phyloP scores from a whole-genome alignment of 768 basidiomycete genomes.

The Lepiota brunneoincarnata region DNA sequence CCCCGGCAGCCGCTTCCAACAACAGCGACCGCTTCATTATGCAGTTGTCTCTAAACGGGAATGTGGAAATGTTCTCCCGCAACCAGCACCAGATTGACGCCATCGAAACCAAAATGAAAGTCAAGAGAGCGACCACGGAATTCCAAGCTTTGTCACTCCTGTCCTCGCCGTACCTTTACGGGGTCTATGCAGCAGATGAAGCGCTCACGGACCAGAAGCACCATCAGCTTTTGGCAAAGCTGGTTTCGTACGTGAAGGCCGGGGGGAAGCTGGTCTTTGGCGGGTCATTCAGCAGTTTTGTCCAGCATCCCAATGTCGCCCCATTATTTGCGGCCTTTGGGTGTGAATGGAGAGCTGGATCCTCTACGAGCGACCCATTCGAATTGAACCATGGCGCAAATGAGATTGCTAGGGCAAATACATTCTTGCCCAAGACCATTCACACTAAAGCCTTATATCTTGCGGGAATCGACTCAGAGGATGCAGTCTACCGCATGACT shows the following conservation, averaged over 20 bases:
- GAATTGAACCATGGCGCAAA: slow-evolving; percentile 10
- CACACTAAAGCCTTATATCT: slow-evolving; percentile 28
- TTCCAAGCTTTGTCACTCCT: slow-evolving; percentile 20
- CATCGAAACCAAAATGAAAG: slow-evolving; percentile 15
- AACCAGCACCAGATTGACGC: slow-evolving; percentile 14
- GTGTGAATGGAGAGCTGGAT: slow-evolving; percentile 17
- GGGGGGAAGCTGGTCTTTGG: slow-evolving; percentile 29
- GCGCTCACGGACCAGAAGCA: slow-evolving; percentile 19
- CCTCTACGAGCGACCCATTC: slow-evolving; percentile 15
- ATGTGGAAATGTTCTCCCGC: slow-evolving; percentile 3
- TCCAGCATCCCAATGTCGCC: slow-evolving; percentile 15
- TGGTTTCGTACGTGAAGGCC: slow-evolving; percentile 23
- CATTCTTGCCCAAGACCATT: slow-evolving; percentile 18
- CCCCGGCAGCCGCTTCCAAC: background rate
- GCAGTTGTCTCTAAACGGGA: slow-evolving; percentile 12
- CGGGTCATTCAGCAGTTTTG: slow-evolving; percentile 22
- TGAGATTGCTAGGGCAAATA: slow-evolving; percentile 14
- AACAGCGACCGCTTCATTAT: slow-evolving; percentile 13
- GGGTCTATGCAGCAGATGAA: slow-evolving; percentile 27
- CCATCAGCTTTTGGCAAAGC: slow-evolving; percentile 18
- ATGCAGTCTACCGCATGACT: slow-evolving; percentile 22
- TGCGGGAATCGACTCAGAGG: slow-evolving; percentile 18
- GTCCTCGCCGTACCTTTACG: slow-evolving; percentile 22
- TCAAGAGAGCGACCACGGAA: slow-evolving; percentile 16
- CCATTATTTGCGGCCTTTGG: slow-evolving; percentile 21